Percentiles rank a stretch among this genome's conserved stretches.
phyloP scores from a whole-genome alignment of 2,329 filamentous ascomycete genomes.

The Reticulascus tulasneorum region DNA sequence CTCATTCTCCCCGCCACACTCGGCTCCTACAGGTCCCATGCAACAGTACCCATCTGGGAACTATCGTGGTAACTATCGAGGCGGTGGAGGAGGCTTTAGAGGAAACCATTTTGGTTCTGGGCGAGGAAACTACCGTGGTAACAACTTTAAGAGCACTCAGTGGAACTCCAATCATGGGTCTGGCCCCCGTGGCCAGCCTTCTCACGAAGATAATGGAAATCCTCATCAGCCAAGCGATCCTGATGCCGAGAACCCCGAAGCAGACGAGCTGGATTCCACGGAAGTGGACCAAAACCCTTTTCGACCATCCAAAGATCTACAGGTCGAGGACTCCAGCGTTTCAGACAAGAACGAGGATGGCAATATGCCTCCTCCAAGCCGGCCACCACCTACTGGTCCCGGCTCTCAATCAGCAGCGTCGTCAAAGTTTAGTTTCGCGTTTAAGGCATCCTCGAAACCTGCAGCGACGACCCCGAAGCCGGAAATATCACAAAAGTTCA shows the following conservation, averaged over 20 bases:
- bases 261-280: slow-evolving; percentile 31
- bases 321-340: slow-evolving; percentile 54
- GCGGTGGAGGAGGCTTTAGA: slow-evolving; percentile 50
- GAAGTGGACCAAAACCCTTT: slow-evolving; percentile 57
- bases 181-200: slow-evolving; percentile 34
- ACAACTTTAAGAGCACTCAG: slow-evolving; percentile 63
- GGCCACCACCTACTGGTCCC: slow-evolving; percentile 51
- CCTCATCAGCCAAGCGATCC: slow-evolving; percentile 20
- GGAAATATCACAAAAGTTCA: slow-evolving; percentile 66
- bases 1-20: slow-evolving; percentile 48
- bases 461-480: slow-evolving; percentile 55
- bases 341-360: slow-evolving; percentile 37
- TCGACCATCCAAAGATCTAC: slow-evolving; percentile 60
- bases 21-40: slow-evolving; percentile 53
- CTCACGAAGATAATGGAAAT: slow-evolving; percentile 25
- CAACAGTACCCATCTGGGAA: slow-evolving; percentile 47
- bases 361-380: slow-evolving; percentile 51
- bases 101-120: slow-evolving; percentile 52
- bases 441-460: slow-evolving; percentile 69
- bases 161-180: slow-evolving; percentile 57
- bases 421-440: slow-evolving; percentile 87
- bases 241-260: slow-evolving; percentile 17
- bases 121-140: slow-evolving; percentile 52
- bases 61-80: slow-evolving; percentile 44
- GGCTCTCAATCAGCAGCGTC: slow-evolving; percentile 42